Conservation (phyloP, 1,139 yeast species). For the Zygotorulaspora mrakii region DNA sequence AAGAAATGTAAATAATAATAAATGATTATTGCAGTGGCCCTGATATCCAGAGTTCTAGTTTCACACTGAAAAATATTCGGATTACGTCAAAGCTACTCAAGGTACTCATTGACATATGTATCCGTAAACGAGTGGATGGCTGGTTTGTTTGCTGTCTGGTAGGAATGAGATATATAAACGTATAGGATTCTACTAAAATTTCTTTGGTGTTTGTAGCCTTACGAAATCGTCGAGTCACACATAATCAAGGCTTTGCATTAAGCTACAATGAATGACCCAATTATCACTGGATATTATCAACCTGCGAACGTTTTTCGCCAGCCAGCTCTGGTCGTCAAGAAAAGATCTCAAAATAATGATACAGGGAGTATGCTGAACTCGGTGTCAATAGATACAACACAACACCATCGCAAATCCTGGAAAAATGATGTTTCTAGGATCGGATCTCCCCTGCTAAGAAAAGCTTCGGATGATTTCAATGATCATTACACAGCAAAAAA, state of each 20-base stretch:
- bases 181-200: neutral
- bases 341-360: constrained; percentile 8
- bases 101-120: too few species aligned
- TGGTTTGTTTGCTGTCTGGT: neutral
- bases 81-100: too few species aligned
- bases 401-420: constrained; percentile 20
- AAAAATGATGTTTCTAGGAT: constrained; percentile 19
- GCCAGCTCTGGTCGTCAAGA: constrained; percentile 26
- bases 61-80: too few species aligned
- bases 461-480: constrained; percentile 31
- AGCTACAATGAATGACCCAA: constrained; percentile 1
- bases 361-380: neutral
- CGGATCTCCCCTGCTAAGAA: constrained; percentile 25
- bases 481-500: constrained; percentile 30
- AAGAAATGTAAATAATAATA: too few species aligned
- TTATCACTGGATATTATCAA: constrained; percentile 22
- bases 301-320: constrained; percentile 30
- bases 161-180: neutral
- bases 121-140: too few species aligned
- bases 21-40: too few species aligned
- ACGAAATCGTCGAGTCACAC: neutral
- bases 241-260: neutral
- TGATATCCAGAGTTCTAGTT: too few species aligned
- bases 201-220: neutral
- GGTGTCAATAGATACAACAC: constrained; percentile 9